Percentiles rank a stretch among this genome's conserved stretches.
These are phyloP conservation scores for Chlorella sp. DNA, from an alignment of 139 green algal genomes.

Conservation along the genomic window DNA sequence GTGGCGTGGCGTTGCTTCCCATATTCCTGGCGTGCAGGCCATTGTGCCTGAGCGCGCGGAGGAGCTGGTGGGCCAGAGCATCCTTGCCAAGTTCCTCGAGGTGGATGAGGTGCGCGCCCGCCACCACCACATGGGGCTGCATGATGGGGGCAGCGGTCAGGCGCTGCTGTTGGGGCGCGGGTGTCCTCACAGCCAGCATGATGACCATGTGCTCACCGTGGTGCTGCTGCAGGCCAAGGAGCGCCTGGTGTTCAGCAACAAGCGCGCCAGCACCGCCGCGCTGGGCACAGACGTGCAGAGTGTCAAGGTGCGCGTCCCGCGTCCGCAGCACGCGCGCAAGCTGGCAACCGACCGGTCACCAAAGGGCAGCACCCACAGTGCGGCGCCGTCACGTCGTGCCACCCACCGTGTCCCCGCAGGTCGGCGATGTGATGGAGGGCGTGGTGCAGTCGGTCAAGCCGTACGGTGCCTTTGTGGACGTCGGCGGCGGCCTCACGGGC, in stretches of 20 bases:
- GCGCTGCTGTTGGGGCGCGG: too few species aligned
- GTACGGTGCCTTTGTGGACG: conserved; percentile 96
- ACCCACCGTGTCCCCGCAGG: too few species aligned
- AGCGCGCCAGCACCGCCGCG: conserved; percentile 22
- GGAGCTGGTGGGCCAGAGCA: conserved; percentile 60
- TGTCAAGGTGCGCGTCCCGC: conserved; percentile 24
- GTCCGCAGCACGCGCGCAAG: too few species aligned
- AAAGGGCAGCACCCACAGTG: too few species aligned
- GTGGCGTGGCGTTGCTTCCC: too few species aligned
- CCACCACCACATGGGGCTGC: too few species aligned
- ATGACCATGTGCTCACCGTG: neutral
- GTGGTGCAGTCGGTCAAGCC: conserved; percentile 84
- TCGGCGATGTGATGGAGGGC: conserved; percentile 91
- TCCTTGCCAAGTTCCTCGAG: conserved; percentile 93
- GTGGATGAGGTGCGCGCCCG: conserved; percentile 81
- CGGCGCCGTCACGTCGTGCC: too few species aligned
- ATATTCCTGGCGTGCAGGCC: conserved; percentile 19
- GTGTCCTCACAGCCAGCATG: too few species aligned
- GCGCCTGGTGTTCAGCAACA: conserved; percentile 85
- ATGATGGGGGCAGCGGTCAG: neutral
- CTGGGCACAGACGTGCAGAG: conserved; percentile 22
- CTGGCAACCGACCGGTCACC: too few species aligned
- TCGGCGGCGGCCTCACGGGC: conserved; percentile 85
- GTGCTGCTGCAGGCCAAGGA: conserved; percentile 45
- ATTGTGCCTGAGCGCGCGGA: conserved; percentile 56